phyloP scores from a whole-genome alignment of 495 filamentous ascomycete genomes.

The Penicilliopsis zonata region DNA sequence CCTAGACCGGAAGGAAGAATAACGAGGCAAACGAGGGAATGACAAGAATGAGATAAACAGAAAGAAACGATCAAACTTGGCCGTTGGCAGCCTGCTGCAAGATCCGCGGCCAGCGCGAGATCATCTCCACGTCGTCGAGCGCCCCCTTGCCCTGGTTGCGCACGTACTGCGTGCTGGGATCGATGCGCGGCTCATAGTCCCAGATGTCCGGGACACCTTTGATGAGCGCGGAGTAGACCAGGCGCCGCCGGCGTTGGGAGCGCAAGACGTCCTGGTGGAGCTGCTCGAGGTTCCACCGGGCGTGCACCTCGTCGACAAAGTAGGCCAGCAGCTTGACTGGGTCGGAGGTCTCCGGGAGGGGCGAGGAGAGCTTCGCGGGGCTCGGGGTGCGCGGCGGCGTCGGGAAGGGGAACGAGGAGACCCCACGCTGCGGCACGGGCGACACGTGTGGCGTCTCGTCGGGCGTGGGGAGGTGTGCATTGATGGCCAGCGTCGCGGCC shows the following conservation, averaged over 20 bases:
- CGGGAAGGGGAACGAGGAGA: constrained; percentile 26
- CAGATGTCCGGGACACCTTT: constrained; percentile 57
- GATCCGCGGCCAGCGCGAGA: constrained; percentile 36
- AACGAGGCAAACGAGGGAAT: no score
- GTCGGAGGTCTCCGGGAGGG: constrained; percentile 27
- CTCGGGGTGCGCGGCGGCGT: constrained; percentile 30
- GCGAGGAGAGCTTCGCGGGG: constrained; percentile 17
- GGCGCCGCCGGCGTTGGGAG: constrained; percentile 57
- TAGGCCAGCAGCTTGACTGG: constrained; percentile 33
- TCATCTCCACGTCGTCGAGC: constrained; percentile 32
- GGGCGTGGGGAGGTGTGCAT: constrained; percentile 27
- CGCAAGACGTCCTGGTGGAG: constrained; percentile 57
- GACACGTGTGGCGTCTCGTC: constrained; percentile 22
- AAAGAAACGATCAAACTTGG: constrained; percentile 9
- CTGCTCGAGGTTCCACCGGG: constrained; percentile 60
- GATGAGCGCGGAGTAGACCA: constrained; percentile 65
- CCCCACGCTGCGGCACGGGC: constrained; percentile 15
- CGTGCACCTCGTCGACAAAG: constrained; percentile 53
- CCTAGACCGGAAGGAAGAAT: no score
- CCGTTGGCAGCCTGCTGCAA: constrained; percentile 25
- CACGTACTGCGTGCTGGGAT: constrained; percentile 58
- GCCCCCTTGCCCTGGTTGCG: constrained; percentile 35
- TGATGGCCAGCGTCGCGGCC: constrained; percentile 5
- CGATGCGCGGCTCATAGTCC: constrained; percentile 66
- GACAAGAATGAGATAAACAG: constrained; percentile 1